phyloP scores from a whole-genome alignment of 352 stramenopile species.

The Phytophthora parvispora region DNA sequence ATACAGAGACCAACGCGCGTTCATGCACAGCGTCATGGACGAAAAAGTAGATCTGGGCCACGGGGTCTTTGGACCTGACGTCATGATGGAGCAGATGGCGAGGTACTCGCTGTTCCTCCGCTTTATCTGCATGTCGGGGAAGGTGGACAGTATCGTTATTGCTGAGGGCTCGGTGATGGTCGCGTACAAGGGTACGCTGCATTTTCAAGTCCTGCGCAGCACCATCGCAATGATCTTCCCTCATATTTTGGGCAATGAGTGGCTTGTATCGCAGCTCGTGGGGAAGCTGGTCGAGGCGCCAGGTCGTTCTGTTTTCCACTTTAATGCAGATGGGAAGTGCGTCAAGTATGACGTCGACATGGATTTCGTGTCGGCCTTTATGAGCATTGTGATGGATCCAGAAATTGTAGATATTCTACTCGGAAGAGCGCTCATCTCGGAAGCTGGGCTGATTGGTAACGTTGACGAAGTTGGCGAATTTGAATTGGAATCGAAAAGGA shows the following conservation, averaged over 20 bases:
- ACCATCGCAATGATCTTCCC: constrained; percentile 37
- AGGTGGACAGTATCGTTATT: constrained; percentile 8
- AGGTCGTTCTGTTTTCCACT: constrained; percentile 23
- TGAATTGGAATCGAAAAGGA: constrained; percentile 9
- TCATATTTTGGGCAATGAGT: constrained; percentile 29
- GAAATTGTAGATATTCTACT: constrained; percentile 19
- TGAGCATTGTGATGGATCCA: constrained; percentile 24
- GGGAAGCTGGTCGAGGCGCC: background rate
- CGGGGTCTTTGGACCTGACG: constrained; percentile 26
- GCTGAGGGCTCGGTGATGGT: constrained; percentile 26
- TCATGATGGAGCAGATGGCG: constrained; percentile 31
- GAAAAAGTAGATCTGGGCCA: constrained; percentile 29
- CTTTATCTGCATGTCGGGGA: constrained; percentile 13
- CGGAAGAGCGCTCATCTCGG: constrained; percentile 21
- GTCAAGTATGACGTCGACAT: constrained; percentile 30
- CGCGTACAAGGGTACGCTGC: constrained; percentile 12
- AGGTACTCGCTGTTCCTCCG: constrained; percentile 17
- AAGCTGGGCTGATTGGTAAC: constrained; percentile 23
- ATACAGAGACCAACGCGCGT: constrained; percentile 18
- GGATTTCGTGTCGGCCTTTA: constrained; percentile 23
- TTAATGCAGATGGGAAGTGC: constrained; percentile 21
- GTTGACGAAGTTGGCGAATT: background rate
- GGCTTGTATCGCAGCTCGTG: constrained; percentile 23
- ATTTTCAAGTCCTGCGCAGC: constrained; percentile 31
- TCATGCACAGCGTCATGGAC: constrained; percentile 39